Conservation (phyloP, 257 asterid species). For the Knoxia roxburghii region DNA sequence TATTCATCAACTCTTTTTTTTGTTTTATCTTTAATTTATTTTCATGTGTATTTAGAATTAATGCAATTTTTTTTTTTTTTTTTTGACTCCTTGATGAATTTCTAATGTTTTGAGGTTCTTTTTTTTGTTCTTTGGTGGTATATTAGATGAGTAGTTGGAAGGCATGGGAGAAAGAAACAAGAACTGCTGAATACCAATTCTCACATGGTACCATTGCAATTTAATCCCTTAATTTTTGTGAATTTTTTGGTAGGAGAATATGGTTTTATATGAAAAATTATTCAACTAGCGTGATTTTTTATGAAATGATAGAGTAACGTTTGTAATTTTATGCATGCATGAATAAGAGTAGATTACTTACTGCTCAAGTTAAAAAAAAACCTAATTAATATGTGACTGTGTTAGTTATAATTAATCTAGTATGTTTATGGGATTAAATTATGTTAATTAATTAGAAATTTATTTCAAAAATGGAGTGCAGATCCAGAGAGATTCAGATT, state of each 20-base stretch:
- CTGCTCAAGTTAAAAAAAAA: too few relatives aligned
- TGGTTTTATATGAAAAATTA: too few relatives aligned
- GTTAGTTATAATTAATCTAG: too few relatives aligned
- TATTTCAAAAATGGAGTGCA: constrained; percentile 10
- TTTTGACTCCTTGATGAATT: too few relatives aligned
- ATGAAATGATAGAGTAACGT: too few relatives aligned
- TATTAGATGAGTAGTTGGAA: constrained; percentile 88
- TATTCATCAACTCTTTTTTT: neutral
- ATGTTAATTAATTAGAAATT: too few relatives aligned
- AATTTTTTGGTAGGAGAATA: neutral
- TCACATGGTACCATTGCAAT: constrained; percentile 43
- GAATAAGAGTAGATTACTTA: too few relatives aligned
- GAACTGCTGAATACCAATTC: constrained; percentile 64
- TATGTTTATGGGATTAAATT: too few relatives aligned
- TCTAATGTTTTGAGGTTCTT: neutral
- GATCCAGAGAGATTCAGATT: constrained; percentile 94
- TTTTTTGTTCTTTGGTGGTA: neutral
- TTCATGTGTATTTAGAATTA: neutral
- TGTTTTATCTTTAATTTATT: neutral
- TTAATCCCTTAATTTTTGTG: neutral
- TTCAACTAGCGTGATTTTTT: too few relatives aligned
- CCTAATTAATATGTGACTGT: too few relatives aligned
- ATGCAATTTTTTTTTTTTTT: neutral
- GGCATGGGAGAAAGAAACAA: constrained; percentile 77
- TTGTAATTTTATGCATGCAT: neutral